Evolutionary conservation across 306 rosid genomes (phyloP).

Genomic region (Gastrolobium bilobum): DNA sequence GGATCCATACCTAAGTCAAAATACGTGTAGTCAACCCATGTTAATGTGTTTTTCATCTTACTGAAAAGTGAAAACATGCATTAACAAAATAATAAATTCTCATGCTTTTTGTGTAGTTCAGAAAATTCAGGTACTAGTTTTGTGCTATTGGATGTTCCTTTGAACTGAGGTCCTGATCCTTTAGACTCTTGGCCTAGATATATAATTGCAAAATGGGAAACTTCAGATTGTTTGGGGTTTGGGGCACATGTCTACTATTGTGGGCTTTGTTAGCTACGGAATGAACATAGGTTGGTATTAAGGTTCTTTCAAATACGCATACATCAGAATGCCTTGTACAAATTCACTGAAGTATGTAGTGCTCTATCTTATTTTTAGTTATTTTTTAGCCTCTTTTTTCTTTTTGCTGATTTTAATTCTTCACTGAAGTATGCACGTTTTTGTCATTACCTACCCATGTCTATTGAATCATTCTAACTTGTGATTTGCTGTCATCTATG

Average conservation of each 20-base stretch:
- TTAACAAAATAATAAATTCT: background rate
- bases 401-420: background rate
- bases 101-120: background rate
- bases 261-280: slow-evolving; percentile 10
- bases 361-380: slow-evolving; percentile 10
- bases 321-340: background rate
- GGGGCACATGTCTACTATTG: background rate
- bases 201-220: background rate
- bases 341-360: background rate
- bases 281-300: background rate
- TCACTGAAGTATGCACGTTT: background rate
- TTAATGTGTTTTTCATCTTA: background rate
- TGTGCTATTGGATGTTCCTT: background rate
- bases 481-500: slow-evolving; percentile 6
- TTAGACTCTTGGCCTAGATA: background rate
- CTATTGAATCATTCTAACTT: slow-evolving; percentile 47
- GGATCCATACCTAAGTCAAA: background rate
- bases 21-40: slow-evolving; percentile 1
- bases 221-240: background rate
- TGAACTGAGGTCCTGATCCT: slow-evolving; percentile 17
- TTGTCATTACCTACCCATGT: slow-evolving; percentile 11
- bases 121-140: background rate
- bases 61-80: background rate
- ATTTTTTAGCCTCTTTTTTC: background rate
- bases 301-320: background rate